Percentiles rank a stretch among this genome's conserved stretches.
Conservation (phyloP, 2,329 filamentous ascomycete species). For the Dactylellina leptospora region DNA sequence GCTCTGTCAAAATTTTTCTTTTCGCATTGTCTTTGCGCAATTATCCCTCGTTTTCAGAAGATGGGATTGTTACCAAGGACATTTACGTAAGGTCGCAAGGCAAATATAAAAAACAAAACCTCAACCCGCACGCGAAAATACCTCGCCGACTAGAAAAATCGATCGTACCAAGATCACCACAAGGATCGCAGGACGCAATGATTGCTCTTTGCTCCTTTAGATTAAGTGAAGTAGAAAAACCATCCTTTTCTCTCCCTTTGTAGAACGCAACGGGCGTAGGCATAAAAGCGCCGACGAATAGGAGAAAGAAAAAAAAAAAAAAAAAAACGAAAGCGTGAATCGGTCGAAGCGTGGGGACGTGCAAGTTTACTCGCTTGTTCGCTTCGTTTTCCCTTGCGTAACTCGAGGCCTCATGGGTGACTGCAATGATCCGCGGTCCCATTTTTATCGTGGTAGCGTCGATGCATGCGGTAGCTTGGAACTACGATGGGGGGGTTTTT, state of each 20-base stretch:
- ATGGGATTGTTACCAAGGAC: neutral
- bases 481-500: neutral
- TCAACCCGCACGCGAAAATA: constrained; percentile 1
- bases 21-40: neutral
- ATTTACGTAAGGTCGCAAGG: constrained; percentile 13
- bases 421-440: constrained; percentile 25
- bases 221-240: neutral
- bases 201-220: neutral
- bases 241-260: neutral
- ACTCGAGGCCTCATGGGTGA: neutral
- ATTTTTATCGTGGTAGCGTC: constrained; percentile 8
- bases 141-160: constrained; percentile 31
- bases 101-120: constrained; percentile 29
- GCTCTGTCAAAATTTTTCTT: too few relatives aligned
- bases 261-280: neutral
- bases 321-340: neutral
- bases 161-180: constrained; percentile 6
- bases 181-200: neutral
- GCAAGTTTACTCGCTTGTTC: neutral
- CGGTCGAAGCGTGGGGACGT: neutral
- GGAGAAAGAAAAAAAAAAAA: neutral
- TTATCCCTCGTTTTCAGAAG: constrained; percentile 1
- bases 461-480: constrained; percentile 10
- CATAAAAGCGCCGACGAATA: neutral
- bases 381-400: constrained; percentile 1